Percentiles rank a stretch among this genome's conserved stretches.
Conservation (phyloP, 1,284 basidiomycete genomes). For the Cryptococcus depauperatus region DNA sequence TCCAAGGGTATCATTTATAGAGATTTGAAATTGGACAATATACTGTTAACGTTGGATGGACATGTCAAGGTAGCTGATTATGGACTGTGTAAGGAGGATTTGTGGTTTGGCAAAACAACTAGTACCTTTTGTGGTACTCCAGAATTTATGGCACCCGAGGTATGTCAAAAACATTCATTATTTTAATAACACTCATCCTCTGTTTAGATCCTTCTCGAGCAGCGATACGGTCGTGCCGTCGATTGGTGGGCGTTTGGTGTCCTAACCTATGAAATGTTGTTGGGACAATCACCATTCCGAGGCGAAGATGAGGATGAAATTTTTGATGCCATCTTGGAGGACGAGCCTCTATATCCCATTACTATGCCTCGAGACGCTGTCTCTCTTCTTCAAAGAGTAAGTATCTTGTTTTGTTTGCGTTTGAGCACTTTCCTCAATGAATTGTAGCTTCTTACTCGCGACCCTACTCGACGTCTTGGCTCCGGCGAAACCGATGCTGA, state of each 20-base stretch:
- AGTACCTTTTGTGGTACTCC: conserved; percentile 99
- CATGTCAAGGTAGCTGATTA: conserved; percentile 99
- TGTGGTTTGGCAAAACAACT: conserved; percentile 96
- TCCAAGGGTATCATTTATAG: conserved; percentile 89
- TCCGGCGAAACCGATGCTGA: conserved; percentile 89
- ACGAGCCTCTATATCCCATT: conserved; percentile 96
- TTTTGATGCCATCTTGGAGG: conserved; percentile 97
- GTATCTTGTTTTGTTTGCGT: conserved; percentile 5
- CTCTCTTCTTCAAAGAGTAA: conserved; percentile 84
- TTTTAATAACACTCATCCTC: not conserved
- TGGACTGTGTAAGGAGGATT: conserved; percentile 97
- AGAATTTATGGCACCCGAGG: conserved; percentile 99
- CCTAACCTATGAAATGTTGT: conserved; percentile 95
- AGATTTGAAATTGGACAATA: conserved; percentile 98
- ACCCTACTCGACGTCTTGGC: conserved; percentile 87
- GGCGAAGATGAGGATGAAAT: conserved; percentile 99
- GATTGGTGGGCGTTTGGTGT: conserved; percentile 99
- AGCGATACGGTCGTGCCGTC: conserved; percentile 94
- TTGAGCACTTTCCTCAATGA: not conserved
- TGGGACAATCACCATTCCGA: conserved; percentile 97
- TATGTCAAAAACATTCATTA: conserved; percentile 38
- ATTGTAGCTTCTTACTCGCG: conserved; percentile 77
- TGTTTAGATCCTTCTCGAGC: conserved; percentile 83
- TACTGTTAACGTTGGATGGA: conserved; percentile 90
- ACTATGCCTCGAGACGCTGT: conserved; percentile 99